Percentiles rank a stretch among this genome's conserved stretches.
Conservation (phyloP, 108 stramenopile species). For the Mediolabrus comicus region DNA sequence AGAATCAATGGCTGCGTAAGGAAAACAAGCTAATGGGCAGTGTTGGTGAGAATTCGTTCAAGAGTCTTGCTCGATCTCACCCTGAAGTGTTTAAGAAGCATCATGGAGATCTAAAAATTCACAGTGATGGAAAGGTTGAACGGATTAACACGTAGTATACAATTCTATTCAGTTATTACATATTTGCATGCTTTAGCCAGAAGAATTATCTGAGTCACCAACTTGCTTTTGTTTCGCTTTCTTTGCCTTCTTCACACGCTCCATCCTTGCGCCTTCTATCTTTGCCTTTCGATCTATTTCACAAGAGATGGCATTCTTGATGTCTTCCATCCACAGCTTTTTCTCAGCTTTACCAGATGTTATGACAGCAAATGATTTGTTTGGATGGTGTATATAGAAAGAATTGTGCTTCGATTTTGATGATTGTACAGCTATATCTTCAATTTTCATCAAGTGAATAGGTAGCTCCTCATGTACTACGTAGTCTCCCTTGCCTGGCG, state of each 20-base stretch:
- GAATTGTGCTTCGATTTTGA: conserved; percentile 51
- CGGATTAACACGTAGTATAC: not conserved
- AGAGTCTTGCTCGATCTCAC: conserved; percentile 71
- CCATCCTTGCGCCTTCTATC: conserved; percentile 25
- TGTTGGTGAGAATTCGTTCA: conserved; percentile 76
- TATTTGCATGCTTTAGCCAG: not conserved
- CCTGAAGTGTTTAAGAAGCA: conserved; percentile 52
- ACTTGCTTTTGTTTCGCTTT: not conserved
- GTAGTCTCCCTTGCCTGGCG: conserved; percentile 36
- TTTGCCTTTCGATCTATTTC: conserved; percentile 43
- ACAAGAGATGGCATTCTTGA: conserved; percentile 42
- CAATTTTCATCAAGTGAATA: conserved; percentile 83
- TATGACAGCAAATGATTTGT: conserved; percentile 86
- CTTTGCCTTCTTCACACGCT: conserved; percentile 12
- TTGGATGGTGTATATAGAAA: conserved; percentile 91
- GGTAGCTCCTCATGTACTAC: conserved; percentile 87
- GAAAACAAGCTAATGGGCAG: conserved; percentile 44
- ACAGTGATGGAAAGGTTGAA: conserved; percentile 39
- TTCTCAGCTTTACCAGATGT: conserved; percentile 53
- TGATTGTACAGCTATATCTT: conserved; percentile 48
- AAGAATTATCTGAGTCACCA: not conserved
- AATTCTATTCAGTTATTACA: not conserved
- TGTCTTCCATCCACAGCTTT: conserved; percentile 61
- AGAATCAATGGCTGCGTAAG: conserved; percentile 46
- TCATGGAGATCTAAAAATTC: conserved; percentile 53